Conservation (phyloP, 371 early-diverging fungal genomes). For the Massospora cicadina region DNA sequence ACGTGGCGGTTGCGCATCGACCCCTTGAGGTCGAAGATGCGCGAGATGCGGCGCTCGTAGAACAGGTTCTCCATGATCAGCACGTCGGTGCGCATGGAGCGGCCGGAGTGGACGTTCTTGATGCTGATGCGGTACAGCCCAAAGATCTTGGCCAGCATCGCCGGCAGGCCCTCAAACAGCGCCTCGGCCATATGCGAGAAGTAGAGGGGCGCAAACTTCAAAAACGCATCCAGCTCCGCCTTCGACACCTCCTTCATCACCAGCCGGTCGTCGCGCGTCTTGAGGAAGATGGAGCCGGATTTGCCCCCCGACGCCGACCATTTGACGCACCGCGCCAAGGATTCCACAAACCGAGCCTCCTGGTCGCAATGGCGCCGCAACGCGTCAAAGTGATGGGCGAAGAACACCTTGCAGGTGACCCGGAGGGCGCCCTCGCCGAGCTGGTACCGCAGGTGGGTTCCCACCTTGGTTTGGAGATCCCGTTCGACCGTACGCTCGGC, state of each 20-base stretch:
- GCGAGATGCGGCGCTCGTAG: conserved; percentile 50
- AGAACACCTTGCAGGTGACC: conserved; percentile 75
- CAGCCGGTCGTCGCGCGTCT: conserved; percentile 79
- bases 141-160: conserved; percentile 80
- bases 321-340: conserved; percentile 60
- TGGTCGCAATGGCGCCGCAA: conserved; percentile 66
- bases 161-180: conserved; percentile 63
- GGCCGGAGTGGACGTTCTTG: conserved; percentile 60
- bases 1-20: conserved; percentile 85
- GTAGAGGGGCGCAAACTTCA: conserved; percentile 79
- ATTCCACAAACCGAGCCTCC: conserved; percentile 64
- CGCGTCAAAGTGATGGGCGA: conserved; percentile 82
- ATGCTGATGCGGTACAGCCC: conserved; percentile 77
- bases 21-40: conserved; percentile 87
- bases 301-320: conserved; percentile 82
- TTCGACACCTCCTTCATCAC: conserved; percentile 79
- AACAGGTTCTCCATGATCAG: conserved; percentile 92
- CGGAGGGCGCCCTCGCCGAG: conserved; percentile 58
- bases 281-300: conserved; percentile 76
- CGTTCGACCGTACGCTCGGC: conserved; percentile 21
- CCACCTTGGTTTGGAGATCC: conserved; percentile 31
- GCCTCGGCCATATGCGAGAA: conserved; percentile 77
- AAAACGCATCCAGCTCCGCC: conserved; percentile 74
- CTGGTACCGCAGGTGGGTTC: conserved; percentile 39
- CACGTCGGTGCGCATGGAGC: conserved; percentile 70